phyloP scores from a whole-genome alignment of 495 filamentous ascomycete species.

The Aspergillus carlsbadensis region DNA sequence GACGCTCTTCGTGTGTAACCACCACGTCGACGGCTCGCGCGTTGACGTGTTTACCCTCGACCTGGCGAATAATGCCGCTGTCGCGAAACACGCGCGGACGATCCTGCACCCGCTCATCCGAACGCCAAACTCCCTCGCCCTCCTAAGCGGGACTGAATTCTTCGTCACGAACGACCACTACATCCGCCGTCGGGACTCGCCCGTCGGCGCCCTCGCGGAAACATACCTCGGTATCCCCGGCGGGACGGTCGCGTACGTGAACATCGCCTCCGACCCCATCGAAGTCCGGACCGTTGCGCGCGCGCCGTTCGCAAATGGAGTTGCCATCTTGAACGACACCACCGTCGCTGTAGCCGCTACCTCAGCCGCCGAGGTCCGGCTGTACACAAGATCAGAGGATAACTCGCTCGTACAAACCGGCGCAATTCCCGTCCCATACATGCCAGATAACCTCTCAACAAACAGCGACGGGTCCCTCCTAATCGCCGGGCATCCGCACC shows the following conservation, averaged over 20 bases:
- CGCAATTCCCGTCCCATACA: constrained; percentile 28
- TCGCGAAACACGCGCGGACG: constrained; percentile 31
- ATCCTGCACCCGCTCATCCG: constrained; percentile 30
- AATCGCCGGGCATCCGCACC: constrained; percentile 43
- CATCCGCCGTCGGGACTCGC: constrained; percentile 21
- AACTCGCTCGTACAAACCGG: constrained; percentile 17
- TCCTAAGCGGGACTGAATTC: constrained; percentile 38
- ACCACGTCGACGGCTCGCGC: constrained; percentile 34
- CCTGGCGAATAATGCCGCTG: constrained; percentile 15
- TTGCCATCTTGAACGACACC: constrained; percentile 29
- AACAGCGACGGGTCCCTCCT: constrained; percentile 37
- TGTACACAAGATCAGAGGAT: constrained; percentile 28
- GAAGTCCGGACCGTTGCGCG: constrained; percentile 6
- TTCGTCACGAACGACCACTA: constrained; percentile 55
- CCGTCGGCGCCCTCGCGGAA: constrained; percentile 27
- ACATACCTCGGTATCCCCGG: constrained; percentile 34
- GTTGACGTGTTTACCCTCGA: constrained; percentile 52
- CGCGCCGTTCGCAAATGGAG: constrained; percentile 35
- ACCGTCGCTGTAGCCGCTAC: constrained; percentile 40
- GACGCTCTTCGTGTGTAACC: constrained; percentile 32
- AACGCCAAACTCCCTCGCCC: constrained; percentile 51
- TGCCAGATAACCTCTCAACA: constrained; percentile 41
- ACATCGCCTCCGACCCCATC: constrained; percentile 21
- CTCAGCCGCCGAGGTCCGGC: constrained; percentile 23
- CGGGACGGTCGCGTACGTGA: constrained; percentile 37